Evolutionary conservation across 371 early-diverging fungal genomes (phyloP), one percentile per base, ranked within the genome.

Genomic region (Mucor piriformis): DNA sequence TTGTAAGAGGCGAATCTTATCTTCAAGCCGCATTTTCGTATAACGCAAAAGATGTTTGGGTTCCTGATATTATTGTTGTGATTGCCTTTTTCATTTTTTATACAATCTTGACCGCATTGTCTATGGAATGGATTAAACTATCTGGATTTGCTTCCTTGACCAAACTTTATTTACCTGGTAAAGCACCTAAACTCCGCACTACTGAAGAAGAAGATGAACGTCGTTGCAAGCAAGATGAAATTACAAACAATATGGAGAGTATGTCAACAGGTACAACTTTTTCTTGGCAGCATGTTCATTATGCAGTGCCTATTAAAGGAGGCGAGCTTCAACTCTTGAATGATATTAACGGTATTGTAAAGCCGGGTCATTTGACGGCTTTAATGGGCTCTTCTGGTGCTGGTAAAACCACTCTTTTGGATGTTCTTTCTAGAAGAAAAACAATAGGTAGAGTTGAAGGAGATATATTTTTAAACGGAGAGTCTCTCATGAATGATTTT

Each of bases 341-440:
- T 57, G 77, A 75, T 32, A 61, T 85, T 33, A 43, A 49, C 33
- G 73, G 78, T 32, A 77, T 83, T 43, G 76, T 89, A 48, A 81
- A 82, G 50, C 85, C 88, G 0, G 91, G 91, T 29, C 77, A 81
- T 16, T 68, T 90, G 77, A 78, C 46, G 57, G 95, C 94, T 4
- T 66, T 95, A 11, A 88, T 95, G 89, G 94, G 94, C 25, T 82
- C 89, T 7, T 88, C 89, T 25, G 94, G 94, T 57, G 88, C 92
- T 29, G 96, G 96, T 49, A 96, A 96, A 72, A 91, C 94, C 0
- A 92, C 95, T 3, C 77, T 95, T 2, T 63, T 93, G 63, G 95
- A 96, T 76, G 82, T 92, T 0, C 73, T 91, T 18, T 88, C 92
- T 29, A 82, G 83, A 66, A 85, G 92, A 63, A 90, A 91, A 76